Evolutionary conservation across 2,329 filamentous ascomycete genomes (phyloP).

Genomic region (Basipetospora chlamydospora): DNA sequence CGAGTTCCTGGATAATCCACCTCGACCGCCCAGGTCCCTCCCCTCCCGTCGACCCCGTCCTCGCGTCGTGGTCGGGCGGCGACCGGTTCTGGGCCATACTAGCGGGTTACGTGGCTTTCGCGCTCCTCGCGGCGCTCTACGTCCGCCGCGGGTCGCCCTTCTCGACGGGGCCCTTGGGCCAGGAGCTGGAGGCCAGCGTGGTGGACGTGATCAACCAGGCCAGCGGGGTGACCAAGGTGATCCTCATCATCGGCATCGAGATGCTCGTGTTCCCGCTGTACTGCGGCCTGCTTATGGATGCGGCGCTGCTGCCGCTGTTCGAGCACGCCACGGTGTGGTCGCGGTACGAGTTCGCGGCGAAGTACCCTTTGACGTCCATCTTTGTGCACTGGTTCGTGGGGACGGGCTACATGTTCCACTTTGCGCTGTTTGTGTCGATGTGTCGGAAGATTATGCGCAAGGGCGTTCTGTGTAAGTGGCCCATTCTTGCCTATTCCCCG

Average conservation of each 20-base stretch:
- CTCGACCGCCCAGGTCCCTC: slow-evolving; percentile 28
- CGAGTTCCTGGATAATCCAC: slow-evolving; percentile 44
- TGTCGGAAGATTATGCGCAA: slow-evolving; percentile 94
- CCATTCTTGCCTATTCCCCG: neutral
- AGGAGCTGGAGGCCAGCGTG: slow-evolving; percentile 59
- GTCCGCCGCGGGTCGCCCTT: slow-evolving; percentile 59
- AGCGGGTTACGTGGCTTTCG: slow-evolving; percentile 67
- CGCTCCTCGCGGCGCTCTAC: slow-evolving; percentile 62
- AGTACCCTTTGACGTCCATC: slow-evolving; percentile 74
- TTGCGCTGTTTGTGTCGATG: slow-evolving; percentile 96
- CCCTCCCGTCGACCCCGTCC: slow-evolving; percentile 32
- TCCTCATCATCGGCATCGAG: slow-evolving; percentile 95
- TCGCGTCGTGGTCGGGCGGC: slow-evolving; percentile 53
- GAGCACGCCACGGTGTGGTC: slow-evolving; percentile 64
- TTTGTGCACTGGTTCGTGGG: slow-evolving; percentile 99
- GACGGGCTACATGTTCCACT: slow-evolving; percentile 99
- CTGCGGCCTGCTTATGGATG: slow-evolving; percentile 79
- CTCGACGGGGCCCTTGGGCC: slow-evolving; percentile 37
- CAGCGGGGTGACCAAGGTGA: slow-evolving; percentile 93
- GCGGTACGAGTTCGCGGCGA: slow-evolving; percentile 61
- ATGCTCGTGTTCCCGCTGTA: slow-evolving; percentile 97
- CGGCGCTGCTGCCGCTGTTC: slow-evolving; percentile 81
- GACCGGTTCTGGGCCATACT: slow-evolving; percentile 60
- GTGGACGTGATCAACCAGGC: slow-evolving; percentile 82
- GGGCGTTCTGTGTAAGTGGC: slow-evolving; percentile 70